Base-by-base conservation (phyloP, 73 alveolate species). In the Tetrahymena thermophila region DNA sequence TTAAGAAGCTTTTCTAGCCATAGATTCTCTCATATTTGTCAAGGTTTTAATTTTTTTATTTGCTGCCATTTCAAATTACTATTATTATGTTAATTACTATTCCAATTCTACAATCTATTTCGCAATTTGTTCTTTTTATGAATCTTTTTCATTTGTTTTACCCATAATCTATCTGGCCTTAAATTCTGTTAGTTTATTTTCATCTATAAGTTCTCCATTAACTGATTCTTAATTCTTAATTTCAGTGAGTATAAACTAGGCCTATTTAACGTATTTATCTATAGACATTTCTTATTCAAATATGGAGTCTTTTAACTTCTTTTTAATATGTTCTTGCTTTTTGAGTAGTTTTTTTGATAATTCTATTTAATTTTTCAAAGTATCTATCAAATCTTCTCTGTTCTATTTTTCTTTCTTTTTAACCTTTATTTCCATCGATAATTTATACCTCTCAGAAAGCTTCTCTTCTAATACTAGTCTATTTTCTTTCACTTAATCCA, bases 1-100 rank as follows among this genome's bases (percentile, higher is more conserved):
- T 96, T 98, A 97, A 0, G 99, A 96, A 9, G 99, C 99, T 85
- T 99, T 98, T 94, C 99, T 97, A 4, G 99, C 99, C 99, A 98
- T 98, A 93, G 98, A 97, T 93, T 98, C 99, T 97, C 99, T 98
- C 84, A 97, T 98, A 10, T 98, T 96, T 5, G 98, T 95, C 43
- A 98, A 96, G 94, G 98, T 97, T 96, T 98, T 98, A 94, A 98
- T 96, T 96, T 98, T 98, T 94, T 98, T 98, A 56, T 97, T 85
- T 96, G 97, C 95, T 94, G 96, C 95, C 85, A 97, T 98, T 94
- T 98, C 96, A 85, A 96, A 94, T 94, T 99, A 96, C 97, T 98
- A 94, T 93, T 94, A 95, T 97, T 98, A 98, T 55, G 98, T 94
- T 35, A 96, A 85, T 84, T 96, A 31, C 56, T 97, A 96, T 40